These are phyloP conservation scores for Gracilaria domingensis DNA, from an alignment of 23 red algal genomes.

Conservation along the genomic window DNA sequence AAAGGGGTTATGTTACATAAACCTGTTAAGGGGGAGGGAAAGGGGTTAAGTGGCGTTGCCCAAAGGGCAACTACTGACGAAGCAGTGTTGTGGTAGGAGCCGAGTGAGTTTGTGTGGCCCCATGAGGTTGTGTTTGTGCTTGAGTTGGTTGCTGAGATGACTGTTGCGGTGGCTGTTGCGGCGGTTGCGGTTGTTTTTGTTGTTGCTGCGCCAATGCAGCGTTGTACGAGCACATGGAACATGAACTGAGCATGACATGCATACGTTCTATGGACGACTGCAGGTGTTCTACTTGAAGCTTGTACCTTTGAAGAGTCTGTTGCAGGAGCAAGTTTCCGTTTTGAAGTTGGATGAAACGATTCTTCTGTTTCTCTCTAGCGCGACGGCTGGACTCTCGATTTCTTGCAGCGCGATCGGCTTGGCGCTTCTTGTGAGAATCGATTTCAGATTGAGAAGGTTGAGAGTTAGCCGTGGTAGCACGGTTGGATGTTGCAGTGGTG, in stretches of 20 bases:
- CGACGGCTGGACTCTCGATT: slow-evolving; percentile 66
- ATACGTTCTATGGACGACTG: slow-evolving; percentile 20
- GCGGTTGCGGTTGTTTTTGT: background rate
- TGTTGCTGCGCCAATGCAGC: slow-evolving; percentile 34
- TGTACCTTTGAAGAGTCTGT: slow-evolving; percentile 30
- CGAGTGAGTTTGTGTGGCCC: background rate
- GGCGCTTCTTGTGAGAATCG: slow-evolving; percentile 47
- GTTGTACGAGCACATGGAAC: slow-evolving; percentile 61
- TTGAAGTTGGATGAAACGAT: slow-evolving; percentile 48
- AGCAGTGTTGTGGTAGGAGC: background rate
- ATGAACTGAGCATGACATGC: slow-evolving; percentile 42
- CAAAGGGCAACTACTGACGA: slow-evolving; percentile 24
- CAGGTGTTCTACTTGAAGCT: slow-evolving; percentile 45
- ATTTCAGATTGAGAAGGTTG: background rate
- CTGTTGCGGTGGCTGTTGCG: background rate
- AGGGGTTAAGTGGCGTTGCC: background rate
- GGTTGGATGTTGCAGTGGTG: background rate
- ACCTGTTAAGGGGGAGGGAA: background rate
- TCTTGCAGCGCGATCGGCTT: slow-evolving; percentile 63
- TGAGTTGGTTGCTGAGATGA: background rate
- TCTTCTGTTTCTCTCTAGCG: slow-evolving; percentile 72
- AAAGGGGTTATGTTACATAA: background rate
- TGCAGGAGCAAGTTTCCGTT: slow-evolving; percentile 44
- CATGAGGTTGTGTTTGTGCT: background rate
- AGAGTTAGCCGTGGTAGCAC: background rate